Percentiles rank a stretch among this genome's conserved stretches.
Evolutionary conservation across 164 flowering plant species (phyloP).

Genomic region (Cinnamomum micranthum): DNA sequence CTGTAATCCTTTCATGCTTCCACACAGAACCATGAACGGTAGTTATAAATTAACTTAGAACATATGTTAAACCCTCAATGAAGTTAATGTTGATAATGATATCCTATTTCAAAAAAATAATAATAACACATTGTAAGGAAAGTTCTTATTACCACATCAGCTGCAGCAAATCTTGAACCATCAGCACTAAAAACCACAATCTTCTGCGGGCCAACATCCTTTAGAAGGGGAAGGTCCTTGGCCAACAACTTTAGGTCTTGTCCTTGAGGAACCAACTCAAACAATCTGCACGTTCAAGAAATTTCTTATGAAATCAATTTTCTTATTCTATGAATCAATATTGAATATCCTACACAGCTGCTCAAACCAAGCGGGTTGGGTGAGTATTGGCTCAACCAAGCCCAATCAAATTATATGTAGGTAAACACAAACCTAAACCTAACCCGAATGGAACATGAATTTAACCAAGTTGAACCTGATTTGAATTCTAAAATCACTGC

Average conservation of each 20-base stretch:
- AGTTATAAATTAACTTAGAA: neutral
- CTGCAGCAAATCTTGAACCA: conserved; percentile 84
- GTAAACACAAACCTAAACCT: too few species aligned
- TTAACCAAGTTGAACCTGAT: too few species aligned
- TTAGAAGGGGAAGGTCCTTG: conserved; percentile 51
- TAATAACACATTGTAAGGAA: neutral
- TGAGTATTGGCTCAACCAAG: too few species aligned
- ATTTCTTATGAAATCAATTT: neutral
- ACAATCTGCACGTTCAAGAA: conserved; percentile 41
- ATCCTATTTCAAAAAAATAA: neutral
- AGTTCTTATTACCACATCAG: conserved; percentile 58
- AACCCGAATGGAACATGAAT: too few species aligned
- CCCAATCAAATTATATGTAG: too few species aligned
- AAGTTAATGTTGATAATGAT: too few species aligned
- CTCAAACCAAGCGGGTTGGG: too few species aligned
- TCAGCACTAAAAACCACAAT: conserved; percentile 83
- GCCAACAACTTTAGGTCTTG: conserved; percentile 40
- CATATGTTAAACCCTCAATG: neutral
- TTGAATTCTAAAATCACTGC: too few species aligned
- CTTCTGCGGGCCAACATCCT: conserved; percentile 73
- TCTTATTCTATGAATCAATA: neutral
- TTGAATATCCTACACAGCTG: too few species aligned
- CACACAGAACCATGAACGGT: too few species aligned
- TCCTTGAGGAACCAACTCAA: conserved; percentile 57
- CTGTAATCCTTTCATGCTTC: too few species aligned